A percentile compares a stretch with the other conserved stretches of the same genome.
These are phyloP conservation scores for Tylopilus sp. DNA, from an alignment of 768 basidiomycete genomes.

Conservation along the genomic window DNA sequence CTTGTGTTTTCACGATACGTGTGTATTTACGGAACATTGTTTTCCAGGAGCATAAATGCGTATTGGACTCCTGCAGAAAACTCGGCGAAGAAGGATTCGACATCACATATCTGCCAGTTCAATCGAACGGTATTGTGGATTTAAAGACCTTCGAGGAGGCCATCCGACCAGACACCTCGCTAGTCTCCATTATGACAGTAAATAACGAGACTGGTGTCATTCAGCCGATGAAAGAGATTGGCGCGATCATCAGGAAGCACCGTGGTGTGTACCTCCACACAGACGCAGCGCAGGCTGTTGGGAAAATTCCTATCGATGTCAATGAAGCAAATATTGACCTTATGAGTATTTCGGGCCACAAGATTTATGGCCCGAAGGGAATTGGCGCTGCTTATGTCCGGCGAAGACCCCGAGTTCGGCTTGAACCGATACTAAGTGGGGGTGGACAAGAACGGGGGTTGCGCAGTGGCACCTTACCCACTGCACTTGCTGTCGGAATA, in stretches of 20 bases:
- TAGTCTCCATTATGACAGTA: constrained; percentile 98
- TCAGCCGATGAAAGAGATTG: constrained; percentile 95
- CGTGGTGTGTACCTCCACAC: constrained; percentile 94
- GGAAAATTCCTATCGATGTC: constrained; percentile 89
- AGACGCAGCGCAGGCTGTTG: constrained; percentile 93
- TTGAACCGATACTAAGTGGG: constrained; percentile 93
- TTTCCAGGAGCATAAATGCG: constrained; percentile 94
- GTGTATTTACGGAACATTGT: constrained; percentile 3
- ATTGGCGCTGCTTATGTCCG: constrained; percentile 93
- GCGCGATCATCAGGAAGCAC: constrained; percentile 78
- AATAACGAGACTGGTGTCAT: constrained; percentile 99
- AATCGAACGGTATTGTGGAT: constrained; percentile 77
- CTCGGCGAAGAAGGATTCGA: constrained; percentile 97
- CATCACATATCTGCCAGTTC: constrained; percentile 94
- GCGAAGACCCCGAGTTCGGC: constrained; percentile 83
- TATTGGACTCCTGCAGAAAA: constrained; percentile 95
- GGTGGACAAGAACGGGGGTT: constrained; percentile 97
- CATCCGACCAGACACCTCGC: constrained; percentile 87
- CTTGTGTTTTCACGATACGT: background rate
- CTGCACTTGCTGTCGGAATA: constrained; percentile 84
- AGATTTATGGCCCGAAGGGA: constrained; percentile 97
- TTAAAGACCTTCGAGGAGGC: constrained; percentile 78
- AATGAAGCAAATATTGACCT: constrained; percentile 95
- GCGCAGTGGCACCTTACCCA: constrained; percentile 90
- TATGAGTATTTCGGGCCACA: constrained; percentile 96